Evolutionary conservation across 1,284 basidiomycete species (phyloP).

Genomic region (Moesziomyces antarcticus): DNA sequence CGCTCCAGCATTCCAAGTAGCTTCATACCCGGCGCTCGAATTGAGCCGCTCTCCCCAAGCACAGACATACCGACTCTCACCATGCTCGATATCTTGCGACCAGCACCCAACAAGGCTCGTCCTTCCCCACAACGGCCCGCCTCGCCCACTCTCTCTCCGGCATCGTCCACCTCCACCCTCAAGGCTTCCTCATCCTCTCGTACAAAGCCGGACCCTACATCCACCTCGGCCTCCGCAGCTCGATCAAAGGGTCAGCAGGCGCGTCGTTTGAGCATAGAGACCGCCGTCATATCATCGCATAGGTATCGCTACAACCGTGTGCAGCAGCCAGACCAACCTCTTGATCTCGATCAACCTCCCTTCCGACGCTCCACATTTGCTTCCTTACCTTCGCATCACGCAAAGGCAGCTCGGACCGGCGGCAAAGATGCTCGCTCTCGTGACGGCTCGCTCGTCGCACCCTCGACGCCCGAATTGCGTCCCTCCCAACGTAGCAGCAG

Average conservation of each 20-base stretch:
- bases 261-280: constrained; percentile 33
- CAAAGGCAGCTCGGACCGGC: background rate
- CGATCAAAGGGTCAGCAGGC: constrained; percentile 46
- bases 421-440: constrained; percentile 6
- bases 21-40: background rate
- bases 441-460: background rate
- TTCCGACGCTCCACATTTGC: constrained; percentile 17
- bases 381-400: background rate
- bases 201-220: constrained; percentile 7
- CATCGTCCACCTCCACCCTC: constrained; percentile 47
- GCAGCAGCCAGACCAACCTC: background rate
- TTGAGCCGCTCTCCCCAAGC: background rate
- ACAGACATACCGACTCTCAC: background rate
- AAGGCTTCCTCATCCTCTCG: constrained; percentile 28
- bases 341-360: constrained; percentile 9
- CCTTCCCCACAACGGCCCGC: constrained; percentile 4
- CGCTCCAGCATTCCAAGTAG: background rate
- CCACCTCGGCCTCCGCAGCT: constrained; percentile 8
- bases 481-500: constrained; percentile 13
- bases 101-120: constrained; percentile 20
- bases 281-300: constrained; percentile 28
- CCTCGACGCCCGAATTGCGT: constrained; percentile 4
- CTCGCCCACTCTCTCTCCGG: constrained; percentile 32
- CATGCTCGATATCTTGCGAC: constrained; percentile 38
- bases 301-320: constrained; percentile 6